These are phyloP conservation scores for Plasmodium adleri DNA, from an alignment of 169 alveolate genomes.

Conservation along the genomic window DNA sequence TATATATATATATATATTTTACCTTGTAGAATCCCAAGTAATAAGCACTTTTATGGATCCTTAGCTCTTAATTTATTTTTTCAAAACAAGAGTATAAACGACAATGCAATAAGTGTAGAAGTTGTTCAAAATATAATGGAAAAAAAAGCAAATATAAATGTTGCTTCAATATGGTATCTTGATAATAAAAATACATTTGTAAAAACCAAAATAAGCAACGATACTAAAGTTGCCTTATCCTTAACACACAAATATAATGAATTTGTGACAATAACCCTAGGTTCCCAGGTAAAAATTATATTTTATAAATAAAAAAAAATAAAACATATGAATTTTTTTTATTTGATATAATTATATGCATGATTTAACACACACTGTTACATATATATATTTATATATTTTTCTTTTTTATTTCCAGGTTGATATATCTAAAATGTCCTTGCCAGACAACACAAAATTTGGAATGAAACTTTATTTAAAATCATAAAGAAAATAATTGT, in stretches of 20 bases:
- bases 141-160: conserved; percentile 39
- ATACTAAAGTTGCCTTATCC: conserved; percentile 47
- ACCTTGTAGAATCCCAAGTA: conserved; percentile 31
- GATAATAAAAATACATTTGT: conserved; percentile 35
- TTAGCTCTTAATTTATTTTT: conserved; percentile 38
- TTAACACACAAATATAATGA: conserved; percentile 63
- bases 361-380: neutral
- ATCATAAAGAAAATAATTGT: conserved; percentile 10
- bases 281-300: conserved; percentile 42
- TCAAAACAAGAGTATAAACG: conserved; percentile 50
- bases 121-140: conserved; percentile 33
- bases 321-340: neutral
- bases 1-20: neutral
- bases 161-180: conserved; percentile 64
- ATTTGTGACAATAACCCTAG: conserved; percentile 31
- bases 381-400: neutral
- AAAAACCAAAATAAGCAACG: conserved; percentile 58
- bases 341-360: neutral
- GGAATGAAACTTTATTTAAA: conserved; percentile 48
- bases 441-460: conserved; percentile 58
- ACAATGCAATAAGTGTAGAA: conserved; percentile 55
- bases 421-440: conserved; percentile 50
- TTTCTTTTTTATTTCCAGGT: conserved; percentile 6
- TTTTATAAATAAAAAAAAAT: neutral
- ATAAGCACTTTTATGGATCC: conserved; percentile 36